Evolutionary conservation across 495 filamentous ascomycete genomes (phyloP), one percentile per base, ranked within the genome.

Genomic region (Hypoxylon fragiforme): DNA sequence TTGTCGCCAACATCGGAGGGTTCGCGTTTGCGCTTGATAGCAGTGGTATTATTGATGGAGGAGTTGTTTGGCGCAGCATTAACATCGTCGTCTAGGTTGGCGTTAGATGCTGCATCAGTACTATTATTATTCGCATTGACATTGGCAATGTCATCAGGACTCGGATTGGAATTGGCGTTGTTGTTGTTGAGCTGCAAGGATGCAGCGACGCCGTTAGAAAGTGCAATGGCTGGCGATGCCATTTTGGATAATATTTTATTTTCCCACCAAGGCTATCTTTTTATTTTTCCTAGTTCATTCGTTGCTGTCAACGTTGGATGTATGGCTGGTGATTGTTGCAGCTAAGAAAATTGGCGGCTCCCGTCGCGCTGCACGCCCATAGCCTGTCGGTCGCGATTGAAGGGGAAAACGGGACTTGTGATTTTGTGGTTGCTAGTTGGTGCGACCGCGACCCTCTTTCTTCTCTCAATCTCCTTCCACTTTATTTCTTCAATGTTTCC

Each of bases 1-100:
- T 55, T 60, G n/a, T 65, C 63, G 47, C 63, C 60, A 46, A 73
- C 73, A 47, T 75, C 72, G 57, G 53, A 71, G 7, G 72, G 53
- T 61, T 79, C 80, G 73, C 78, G 80, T 68, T 82, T 82, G 61
- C 80, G 75, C 71, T 82, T 82, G 65, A 71, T 70, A 37, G 76
- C 73, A 45, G 67, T 66, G 32, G 37, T 21, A 56, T 65, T 67
- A 63, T 67, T 50, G 14, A 13, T 12, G 31, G n/a, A 12, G n/a
- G 31, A 6, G 31, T 4, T 4, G 24, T 4, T 9, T 9, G 24
- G 9, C 4, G 24, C 9, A 28, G 56, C n/a, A 41, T 31, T 46
- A 20, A 26, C 22, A 15, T 12, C 18, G 8, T 1, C 36, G 20
- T 35, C 38, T 18, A 44, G 16, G 40, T 44, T 50, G 28, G 30